Conservation (phyloP, 179 eudicot genomes). For the Beta corolliflora region DNA sequence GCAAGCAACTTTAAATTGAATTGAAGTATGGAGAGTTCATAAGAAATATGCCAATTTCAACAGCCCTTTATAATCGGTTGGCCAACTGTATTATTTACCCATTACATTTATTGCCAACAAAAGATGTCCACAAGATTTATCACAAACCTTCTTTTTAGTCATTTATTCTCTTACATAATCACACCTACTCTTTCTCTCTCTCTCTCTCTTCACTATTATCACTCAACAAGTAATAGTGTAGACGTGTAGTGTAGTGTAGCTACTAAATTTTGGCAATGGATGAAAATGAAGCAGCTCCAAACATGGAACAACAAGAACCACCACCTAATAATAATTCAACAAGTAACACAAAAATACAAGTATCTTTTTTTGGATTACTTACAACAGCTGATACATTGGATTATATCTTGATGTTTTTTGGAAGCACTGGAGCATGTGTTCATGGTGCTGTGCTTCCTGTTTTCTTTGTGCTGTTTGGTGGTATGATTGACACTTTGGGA, state of each 20-base stretch:
- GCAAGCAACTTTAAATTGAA: not conserved
- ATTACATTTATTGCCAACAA: not conserved
- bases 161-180: no score
- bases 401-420: constrained; percentile 47
- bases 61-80: not conserved
- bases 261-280: constrained; percentile 6
- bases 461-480: constrained; percentile 56
- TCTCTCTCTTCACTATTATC: not conserved
- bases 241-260: not conserved
- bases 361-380: constrained; percentile 41
- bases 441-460: constrained; percentile 57
- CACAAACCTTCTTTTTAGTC: not conserved
- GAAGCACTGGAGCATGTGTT: constrained; percentile 50
- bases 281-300: constrained; percentile 9
- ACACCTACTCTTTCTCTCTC: not conserved
- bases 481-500: constrained; percentile 55
- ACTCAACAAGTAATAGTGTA: not conserved
- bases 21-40: not conserved
- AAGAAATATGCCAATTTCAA: not conserved
- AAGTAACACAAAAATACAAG: not conserved
- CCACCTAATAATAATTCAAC: not conserved
- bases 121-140: not conserved
- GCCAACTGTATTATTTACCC: not conserved
- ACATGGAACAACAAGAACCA: not conserved
- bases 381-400: constrained; percentile 48